Conservation (phyloP, 441 rosid genomes). For the Capsella rubella region DNA sequence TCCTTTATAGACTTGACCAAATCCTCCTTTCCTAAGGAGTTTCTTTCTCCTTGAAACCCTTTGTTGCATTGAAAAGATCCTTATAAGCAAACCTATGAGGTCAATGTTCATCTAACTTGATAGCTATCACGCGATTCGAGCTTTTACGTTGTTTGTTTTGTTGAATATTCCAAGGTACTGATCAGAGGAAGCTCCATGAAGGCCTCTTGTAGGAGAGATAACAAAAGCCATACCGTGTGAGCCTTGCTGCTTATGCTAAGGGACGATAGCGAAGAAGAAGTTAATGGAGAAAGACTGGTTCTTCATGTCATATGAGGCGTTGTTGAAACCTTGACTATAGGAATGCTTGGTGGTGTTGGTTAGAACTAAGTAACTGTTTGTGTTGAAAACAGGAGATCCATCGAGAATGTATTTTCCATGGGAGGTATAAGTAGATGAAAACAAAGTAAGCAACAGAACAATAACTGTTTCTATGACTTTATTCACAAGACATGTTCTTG, state of each 20-base stretch:
- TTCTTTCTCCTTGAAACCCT: constrained; percentile 52
- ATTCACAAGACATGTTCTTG: not conserved
- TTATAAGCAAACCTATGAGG: constrained; percentile 56
- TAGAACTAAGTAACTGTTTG: constrained; percentile 3
- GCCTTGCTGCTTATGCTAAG: constrained; percentile 61
- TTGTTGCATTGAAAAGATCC: constrained; percentile 53
- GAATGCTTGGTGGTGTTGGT: constrained; percentile 13
- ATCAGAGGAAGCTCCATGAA: constrained; percentile 59
- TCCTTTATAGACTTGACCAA: constrained; percentile 44
- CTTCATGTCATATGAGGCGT: not conserved
- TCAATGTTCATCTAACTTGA: constrained; percentile 49
- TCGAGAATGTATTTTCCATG: not conserved
- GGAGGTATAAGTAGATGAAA: constrained; percentile 5
- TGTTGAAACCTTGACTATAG: not conserved
- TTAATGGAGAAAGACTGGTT: constrained; percentile 31
- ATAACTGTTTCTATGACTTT: not conserved
- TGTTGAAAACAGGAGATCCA: constrained; percentile 3
- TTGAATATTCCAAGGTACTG: constrained; percentile 80
- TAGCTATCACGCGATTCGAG: constrained; percentile 48
- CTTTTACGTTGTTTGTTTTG: constrained; percentile 51
- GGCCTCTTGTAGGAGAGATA: constrained; percentile 50
- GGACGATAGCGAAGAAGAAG: constrained; percentile 61
- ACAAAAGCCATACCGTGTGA: constrained; percentile 83
- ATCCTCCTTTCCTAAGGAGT: constrained; percentile 53
- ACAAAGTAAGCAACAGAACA: constrained; percentile 21